Evolutionary conservation across 2,329 filamentous ascomycete species (phyloP).

Genomic region (Calonectria pseudoreteaudii): DNA sequence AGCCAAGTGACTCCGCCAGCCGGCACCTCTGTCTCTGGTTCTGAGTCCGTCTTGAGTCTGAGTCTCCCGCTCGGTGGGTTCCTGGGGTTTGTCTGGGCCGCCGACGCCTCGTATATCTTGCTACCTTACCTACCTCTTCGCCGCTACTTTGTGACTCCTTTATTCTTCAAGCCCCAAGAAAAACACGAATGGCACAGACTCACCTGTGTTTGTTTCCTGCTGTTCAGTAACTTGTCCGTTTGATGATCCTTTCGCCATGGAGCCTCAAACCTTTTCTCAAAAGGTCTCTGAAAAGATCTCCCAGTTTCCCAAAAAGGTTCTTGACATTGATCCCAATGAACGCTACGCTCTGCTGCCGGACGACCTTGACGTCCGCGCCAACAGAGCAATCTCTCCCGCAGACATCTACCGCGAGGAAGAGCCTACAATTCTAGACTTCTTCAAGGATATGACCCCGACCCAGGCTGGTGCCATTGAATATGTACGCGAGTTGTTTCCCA

Average conservation of each 20-base stretch:
- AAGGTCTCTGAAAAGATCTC: slow-evolving; percentile 28
- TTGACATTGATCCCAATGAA: slow-evolving; percentile 48
- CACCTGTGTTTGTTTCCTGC: not conserved
- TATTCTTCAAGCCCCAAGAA: not conserved
- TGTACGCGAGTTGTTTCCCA: slow-evolving; percentile 69
- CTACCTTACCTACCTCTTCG: not conserved
- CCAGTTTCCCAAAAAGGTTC: slow-evolving; percentile 41
- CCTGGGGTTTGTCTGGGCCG: slow-evolving; percentile 16
- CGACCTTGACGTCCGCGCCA: slow-evolving; percentile 42
- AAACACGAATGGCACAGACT: not conserved
- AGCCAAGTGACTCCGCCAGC: slow-evolving; percentile 19
- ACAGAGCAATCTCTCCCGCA: slow-evolving; percentile 39
- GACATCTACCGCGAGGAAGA: slow-evolving; percentile 70
- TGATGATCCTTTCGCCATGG: not conserved
- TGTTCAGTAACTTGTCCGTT: not conserved
- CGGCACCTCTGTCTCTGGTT: slow-evolving; percentile 10
- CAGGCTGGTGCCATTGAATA: slow-evolving; percentile 62
- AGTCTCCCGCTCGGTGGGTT: slow-evolving; percentile 20
- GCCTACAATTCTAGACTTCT: slow-evolving; percentile 72
- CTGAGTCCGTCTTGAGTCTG: slow-evolving; percentile 2
- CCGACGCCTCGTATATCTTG: slow-evolving; percentile 30
- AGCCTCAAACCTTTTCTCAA: not conserved
- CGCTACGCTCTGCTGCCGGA: slow-evolving; percentile 41
- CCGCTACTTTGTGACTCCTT: not conserved
- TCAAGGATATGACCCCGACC: slow-evolving; percentile 66